These are phyloP conservation scores for Yamadazyma dushanensis DNA, from an alignment of 1,139 yeast species.

Conservation along the genomic window DNA sequence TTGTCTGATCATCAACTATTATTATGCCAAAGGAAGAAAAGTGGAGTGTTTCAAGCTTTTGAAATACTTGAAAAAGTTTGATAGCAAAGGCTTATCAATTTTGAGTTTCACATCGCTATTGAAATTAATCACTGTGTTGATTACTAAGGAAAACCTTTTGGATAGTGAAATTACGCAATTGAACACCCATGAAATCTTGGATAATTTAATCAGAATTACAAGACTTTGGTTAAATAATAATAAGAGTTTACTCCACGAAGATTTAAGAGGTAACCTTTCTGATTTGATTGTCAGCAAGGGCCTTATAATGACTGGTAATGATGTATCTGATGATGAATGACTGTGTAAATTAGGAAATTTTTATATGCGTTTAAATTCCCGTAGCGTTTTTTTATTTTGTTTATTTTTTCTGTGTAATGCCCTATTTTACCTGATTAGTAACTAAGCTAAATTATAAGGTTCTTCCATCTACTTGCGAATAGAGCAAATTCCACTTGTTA, in stretches of 20 bases:
- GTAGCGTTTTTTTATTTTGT: no score
- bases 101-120: conserved; percentile 37
- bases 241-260: conserved; percentile 20
- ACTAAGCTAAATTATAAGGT: no score
- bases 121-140: conserved; percentile 24
- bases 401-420: no score
- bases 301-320: conserved; percentile 31
- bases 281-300: conserved; percentile 36
- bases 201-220: conserved; percentile 26
- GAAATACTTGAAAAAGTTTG: conserved; percentile 23
- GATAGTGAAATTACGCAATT: conserved; percentile 6
- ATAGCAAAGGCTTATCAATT: conserved; percentile 20
- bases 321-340: conserved; percentile 9
- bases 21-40: conserved; percentile 20
- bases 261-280: conserved; percentile 29
- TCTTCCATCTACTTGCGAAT: no score
- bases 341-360: no score
- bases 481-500: no score
- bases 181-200: conserved; percentile 27
- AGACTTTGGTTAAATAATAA: conserved; percentile 37
- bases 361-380: no score
- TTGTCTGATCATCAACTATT: conserved; percentile 28
- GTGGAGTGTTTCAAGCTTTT: conserved; percentile 25
- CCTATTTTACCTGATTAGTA: no score
- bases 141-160: conserved; percentile 18